Base-by-base conservation (phyloP, 805 yeast genomes). In the Komagataella ulmi region DNA sequence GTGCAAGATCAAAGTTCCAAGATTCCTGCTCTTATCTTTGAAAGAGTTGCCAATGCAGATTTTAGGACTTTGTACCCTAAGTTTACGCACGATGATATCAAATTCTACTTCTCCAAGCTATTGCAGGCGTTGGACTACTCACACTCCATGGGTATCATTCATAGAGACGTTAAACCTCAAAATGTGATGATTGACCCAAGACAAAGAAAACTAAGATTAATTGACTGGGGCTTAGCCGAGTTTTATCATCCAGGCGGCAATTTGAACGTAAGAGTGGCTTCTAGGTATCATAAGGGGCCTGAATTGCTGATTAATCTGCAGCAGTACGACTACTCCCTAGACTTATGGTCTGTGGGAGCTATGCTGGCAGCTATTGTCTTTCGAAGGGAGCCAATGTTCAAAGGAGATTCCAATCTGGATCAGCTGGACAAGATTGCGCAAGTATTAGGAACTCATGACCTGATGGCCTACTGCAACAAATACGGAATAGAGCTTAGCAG, bases 151-250 rank as follows among this genome's bases (percentile, higher is more conserved):
- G 97, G 97, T 19, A 88, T 90, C 54, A 89, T 90, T 81, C 97
- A 90, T 63, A 75, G 97, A 64, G 97, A 90, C 67, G 96, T 90
- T 52, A 90, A 90, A 66, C 97, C 97, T 8, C 96, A 90, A 61
- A 90, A 90, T 66, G 86, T 90, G 56, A 90, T 90, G 96, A 90
- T 90, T 58, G 97, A 90, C 65, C 96, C 87, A 52, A 70, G 75
- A 54, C 76, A 74, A 55, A 80, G 70, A 65, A 80, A 77, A 61
- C 69, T 90, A 58, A 77, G 96, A 56, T 75, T 89, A 56, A 89
- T 90, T 51, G 97, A 90, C 67, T 90, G 97, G 97, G 97, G 97
- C 6, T 70, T 90, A 50, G 97, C 97, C 7, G 97, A 90, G 65
- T 89, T 88, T 63, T 89, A 89, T 62, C 97, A 90, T 63, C 81